phyloP scores from a whole-genome alignment of 495 filamentous ascomycete genomes.

The Viridothelium virens region DNA sequence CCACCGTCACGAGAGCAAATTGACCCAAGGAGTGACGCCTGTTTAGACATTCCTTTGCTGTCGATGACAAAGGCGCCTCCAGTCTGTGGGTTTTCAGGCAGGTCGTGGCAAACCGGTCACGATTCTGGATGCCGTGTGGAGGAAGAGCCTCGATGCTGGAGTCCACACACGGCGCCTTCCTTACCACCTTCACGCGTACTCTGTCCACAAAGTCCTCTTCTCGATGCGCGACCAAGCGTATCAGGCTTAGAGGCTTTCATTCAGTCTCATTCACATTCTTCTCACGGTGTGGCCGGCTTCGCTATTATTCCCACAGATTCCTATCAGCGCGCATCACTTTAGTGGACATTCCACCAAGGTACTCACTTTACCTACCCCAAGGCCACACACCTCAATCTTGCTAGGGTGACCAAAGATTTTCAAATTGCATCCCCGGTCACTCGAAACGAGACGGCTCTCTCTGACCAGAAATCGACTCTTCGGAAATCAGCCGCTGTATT shows the following conservation, averaged over 20 bases:
- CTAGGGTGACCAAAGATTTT: constrained; percentile 8
- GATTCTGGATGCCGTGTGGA: constrained; percentile 7
- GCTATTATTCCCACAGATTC: background rate
- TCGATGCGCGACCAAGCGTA: background rate
- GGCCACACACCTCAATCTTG: constrained; percentile 1
- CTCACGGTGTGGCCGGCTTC: background rate
- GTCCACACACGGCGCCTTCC: constrained; percentile 4
- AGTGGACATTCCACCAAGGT: constrained; percentile 4
- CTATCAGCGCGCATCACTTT: background rate
- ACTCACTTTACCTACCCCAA: background rate
- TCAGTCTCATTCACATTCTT: background rate
- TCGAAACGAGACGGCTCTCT: background rate
- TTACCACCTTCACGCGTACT: background rate
- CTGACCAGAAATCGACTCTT: background rate
- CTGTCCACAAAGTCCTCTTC: background rate
- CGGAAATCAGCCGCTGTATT: background rate
- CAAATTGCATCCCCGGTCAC: background rate
- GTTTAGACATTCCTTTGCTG: background rate
- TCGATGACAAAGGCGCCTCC: background rate
- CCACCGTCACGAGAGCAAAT: background rate
- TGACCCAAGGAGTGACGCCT: background rate
- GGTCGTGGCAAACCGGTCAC: background rate
- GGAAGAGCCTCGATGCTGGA: background rate
- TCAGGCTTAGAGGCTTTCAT: background rate
- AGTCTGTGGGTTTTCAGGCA: background rate